Base-by-base conservation (phyloP, 164 flowering plant genomes). In the Chimonanthus praecox region DNA sequence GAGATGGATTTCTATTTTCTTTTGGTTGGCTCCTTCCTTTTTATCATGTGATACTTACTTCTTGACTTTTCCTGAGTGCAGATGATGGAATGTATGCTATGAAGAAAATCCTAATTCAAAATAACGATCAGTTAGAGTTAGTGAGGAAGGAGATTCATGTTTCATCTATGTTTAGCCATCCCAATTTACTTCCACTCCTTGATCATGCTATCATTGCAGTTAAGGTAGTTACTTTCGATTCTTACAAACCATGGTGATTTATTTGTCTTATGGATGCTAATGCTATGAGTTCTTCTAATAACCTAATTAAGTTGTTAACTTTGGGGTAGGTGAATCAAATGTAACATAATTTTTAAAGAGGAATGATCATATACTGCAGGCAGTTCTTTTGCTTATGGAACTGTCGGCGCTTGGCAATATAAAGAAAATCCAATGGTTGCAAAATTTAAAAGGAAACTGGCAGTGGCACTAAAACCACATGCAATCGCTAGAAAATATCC, bases 71-170 rank as follows among this genome's bases (percentile, higher is more conserved):
- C 58, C 6, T 78, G 69, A 33, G n/a, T 80, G 81, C 74, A 95
- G 99, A 84, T 80, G 97, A 95, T 88, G 97, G 98, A 9, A 89
- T 87, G 33, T 95, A 93, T 81, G 98, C 99, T 48, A 84, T 95
- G 89, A 95, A 93, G 83, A 95, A 93, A 79, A 90, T 95, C 64
- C 81, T 95, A 7, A 95, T 95, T 73, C 97, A 95, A 80, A 90
- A 78, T 64, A 86, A 72, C 74, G 99, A 95, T 74, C 98, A 95
- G 81, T 77, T 95, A 83, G 89, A 89, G 79, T 79, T 92, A 85
- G 99, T 95, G 81, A 87, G 88, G 75, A 90, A 91, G 80, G 98
- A 95, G 88, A 90, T 93, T 61, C 97, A 87, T 45, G 89, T 95
- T 78, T 93, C 98, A 2, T 91, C 96, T 0, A 79, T 88, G 73